A percentile compares a stretch with the other conserved stretches of the same genome.
Conservation (phyloP, 2,329 filamentous ascomycete species). For the Tolypocladium capitatum region DNA sequence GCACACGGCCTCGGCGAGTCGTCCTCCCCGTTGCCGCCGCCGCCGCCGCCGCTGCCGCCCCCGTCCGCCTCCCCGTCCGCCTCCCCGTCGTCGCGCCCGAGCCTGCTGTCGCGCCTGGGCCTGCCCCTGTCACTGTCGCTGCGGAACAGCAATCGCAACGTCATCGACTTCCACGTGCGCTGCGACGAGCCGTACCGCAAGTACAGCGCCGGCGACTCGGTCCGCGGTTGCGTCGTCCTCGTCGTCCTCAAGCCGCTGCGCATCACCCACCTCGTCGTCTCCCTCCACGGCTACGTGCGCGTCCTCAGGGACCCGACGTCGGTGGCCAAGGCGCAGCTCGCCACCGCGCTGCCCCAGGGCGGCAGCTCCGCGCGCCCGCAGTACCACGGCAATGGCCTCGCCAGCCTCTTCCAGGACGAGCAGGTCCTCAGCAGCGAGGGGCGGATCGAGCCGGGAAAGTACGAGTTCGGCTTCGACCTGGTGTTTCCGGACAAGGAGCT, state of each 20-base stretch:
- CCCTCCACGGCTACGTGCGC: conserved; percentile 65
- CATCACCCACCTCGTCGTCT: conserved; percentile 68
- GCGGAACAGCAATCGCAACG: conserved; percentile 44
- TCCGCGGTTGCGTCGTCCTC: conserved; percentile 60
- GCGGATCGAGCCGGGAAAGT: conserved; percentile 57
- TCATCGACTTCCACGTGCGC: conserved; percentile 67
- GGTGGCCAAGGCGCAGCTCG: conserved; percentile 35
- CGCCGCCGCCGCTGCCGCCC: conserved; percentile 10
- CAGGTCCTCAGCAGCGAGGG: conserved; percentile 68
- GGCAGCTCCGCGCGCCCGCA: conserved; percentile 27
- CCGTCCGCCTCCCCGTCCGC: conserved; percentile 11
- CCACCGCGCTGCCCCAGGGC: conserved; percentile 26
- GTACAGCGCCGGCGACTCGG: conserved; percentile 61
- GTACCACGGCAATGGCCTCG: conserved; percentile 65
- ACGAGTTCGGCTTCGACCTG: conserved; percentile 68
- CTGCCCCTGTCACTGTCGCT: conserved; percentile 36
- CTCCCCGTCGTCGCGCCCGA: conserved; percentile 14
- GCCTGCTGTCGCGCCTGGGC: conserved; percentile 38
- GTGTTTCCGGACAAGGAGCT: conserved; percentile 55
- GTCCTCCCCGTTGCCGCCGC: conserved; percentile 15
- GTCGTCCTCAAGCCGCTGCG: conserved; percentile 61
- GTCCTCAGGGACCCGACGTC: conserved; percentile 59
- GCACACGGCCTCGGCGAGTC: conserved; percentile 5
- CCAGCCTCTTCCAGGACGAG: conserved; percentile 74
- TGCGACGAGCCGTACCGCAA: conserved; percentile 66